phyloP scores from a whole-genome alignment of 192 early-diverging fungal species.

The Coemansia sp. region DNA sequence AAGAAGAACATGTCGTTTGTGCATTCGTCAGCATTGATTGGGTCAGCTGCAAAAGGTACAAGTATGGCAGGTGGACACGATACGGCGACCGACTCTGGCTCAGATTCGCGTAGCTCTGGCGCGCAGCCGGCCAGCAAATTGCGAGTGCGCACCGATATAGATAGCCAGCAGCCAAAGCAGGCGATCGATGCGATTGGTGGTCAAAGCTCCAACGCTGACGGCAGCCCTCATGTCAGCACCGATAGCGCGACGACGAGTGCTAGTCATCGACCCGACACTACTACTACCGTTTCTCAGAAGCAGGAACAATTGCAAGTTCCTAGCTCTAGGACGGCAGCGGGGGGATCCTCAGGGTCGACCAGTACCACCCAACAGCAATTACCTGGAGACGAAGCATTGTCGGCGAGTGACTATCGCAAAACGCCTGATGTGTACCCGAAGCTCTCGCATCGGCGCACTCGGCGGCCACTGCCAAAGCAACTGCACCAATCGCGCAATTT shows the following conservation, averaged over 20 bases:
- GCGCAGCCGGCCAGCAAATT: conserved; percentile 33
- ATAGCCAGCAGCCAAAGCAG: not conserved
- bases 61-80: not conserved
- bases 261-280: not conserved
- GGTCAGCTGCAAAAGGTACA: not conserved
- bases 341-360: not conserved
- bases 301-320: not conserved
- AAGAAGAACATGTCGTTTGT: not conserved
- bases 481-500: conserved; percentile 67
- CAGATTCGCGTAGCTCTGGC: conserved; percentile 10
- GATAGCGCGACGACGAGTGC: not conserved
- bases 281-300: not conserved
- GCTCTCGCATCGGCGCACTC: conserved; percentile 10
- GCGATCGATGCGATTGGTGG: not conserved
- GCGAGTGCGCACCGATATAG: conserved; percentile 23
- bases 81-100: not conserved
- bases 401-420: conserved; percentile 4
- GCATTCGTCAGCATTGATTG: not conserved
- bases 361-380: not conserved
- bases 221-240: not conserved
- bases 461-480: conserved; percentile 43
- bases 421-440: conserved; percentile 33
- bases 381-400: not conserved
- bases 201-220: not conserved
- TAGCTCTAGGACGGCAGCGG: not conserved